phyloP scores from a whole-genome alignment of 2,329 filamentous ascomycete species.

The Dothideomycetes sp. region DNA sequence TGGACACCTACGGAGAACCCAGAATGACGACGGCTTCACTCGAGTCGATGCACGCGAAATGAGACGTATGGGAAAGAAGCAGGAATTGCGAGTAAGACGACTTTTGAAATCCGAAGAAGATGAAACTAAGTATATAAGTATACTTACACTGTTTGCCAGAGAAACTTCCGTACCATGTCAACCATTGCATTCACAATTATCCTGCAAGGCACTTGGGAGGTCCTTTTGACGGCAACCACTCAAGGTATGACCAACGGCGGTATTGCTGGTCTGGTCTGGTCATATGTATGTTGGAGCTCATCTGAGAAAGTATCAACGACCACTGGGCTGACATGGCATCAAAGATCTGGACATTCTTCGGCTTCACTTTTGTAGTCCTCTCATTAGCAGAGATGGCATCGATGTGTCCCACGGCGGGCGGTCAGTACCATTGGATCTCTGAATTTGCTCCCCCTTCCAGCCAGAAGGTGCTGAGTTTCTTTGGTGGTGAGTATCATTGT shows the following conservation, averaged over 20 bases:
- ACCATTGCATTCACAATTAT: slow-evolving; percentile 14
- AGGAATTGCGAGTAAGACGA: slow-evolving; percentile 32
- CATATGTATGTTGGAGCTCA: slow-evolving; percentile 23
- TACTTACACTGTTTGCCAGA: background rate
- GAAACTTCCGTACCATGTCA: slow-evolving; percentile 13
- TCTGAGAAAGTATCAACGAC: too few relatives aligned
- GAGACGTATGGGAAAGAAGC: slow-evolving; percentile 40
- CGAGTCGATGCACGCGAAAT: slow-evolving; percentile 28
- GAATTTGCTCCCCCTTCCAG: slow-evolving; percentile 14
- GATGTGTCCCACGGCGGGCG: slow-evolving; percentile 25
- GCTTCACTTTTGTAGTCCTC: slow-evolving; percentile 21
- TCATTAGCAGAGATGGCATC: slow-evolving; percentile 28
- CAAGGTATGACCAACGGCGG: slow-evolving; percentile 22
- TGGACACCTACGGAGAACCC: slow-evolving; percentile 7
- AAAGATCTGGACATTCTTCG: slow-evolving; percentile 14
- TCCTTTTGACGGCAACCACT: slow-evolving; percentile 10
- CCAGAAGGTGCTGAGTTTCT: slow-evolving; percentile 18
- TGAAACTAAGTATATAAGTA: too few relatives aligned
- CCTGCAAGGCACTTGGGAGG: slow-evolving; percentile 12
- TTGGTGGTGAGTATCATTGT: too few relatives aligned
- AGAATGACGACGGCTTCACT: slow-evolving; percentile 12
- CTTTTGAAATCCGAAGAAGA: background rate
- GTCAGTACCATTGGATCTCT: slow-evolving; percentile 20
- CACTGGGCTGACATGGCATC: too few relatives aligned
- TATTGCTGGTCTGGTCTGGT: slow-evolving; percentile 27